These are phyloP conservation scores for Pichia sorboxylosa DNA, from an alignment of 1,139 yeast genomes.

Conservation along the genomic window DNA sequence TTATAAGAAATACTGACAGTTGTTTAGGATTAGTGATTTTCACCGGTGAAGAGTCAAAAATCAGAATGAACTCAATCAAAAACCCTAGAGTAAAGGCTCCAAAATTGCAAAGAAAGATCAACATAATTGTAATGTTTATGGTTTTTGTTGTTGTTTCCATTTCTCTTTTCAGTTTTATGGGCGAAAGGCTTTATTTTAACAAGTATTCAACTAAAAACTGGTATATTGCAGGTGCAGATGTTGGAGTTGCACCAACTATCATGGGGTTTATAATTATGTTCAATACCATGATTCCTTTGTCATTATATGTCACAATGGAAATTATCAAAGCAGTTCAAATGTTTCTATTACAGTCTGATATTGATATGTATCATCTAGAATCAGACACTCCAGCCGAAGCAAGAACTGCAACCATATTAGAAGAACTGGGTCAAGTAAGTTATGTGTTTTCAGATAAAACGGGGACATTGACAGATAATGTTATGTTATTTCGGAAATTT, in stretches of 20 bases:
- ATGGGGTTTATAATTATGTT: constrained; percentile 97
- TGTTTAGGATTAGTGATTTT: constrained; percentile 74
- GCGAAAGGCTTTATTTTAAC: constrained; percentile 45
- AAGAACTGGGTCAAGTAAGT: constrained; percentile 93
- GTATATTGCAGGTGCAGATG: constrained; percentile 67
- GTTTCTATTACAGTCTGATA: constrained; percentile 70
- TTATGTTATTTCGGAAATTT: constrained; percentile 76
- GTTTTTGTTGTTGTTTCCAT: constrained; percentile 65
- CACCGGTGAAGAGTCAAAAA: constrained; percentile 93
- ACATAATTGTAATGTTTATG: constrained; percentile 78
- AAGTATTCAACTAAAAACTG: constrained; percentile 43
- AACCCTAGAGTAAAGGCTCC: constrained; percentile 92
- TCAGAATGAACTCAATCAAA: constrained; percentile 86
- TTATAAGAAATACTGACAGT: constrained; percentile 68
- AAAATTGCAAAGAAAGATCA: constrained; percentile 71
- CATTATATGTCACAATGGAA: constrained; percentile 94
- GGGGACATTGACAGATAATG: constrained; percentile 88
- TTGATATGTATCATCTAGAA: constrained; percentile 84
- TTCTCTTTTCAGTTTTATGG: constrained; percentile 75
- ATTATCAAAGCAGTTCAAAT: constrained; percentile 83
- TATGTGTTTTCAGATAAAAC: constrained; percentile 94
- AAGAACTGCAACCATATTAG: constrained; percentile 87
- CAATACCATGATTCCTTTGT: constrained; percentile 88
- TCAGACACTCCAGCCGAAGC: constrained; percentile 91
- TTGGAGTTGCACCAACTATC: constrained; percentile 79